Conservation (phyloP, 495 filamentous ascomycete genomes). For the Penicillium malachiteum region DNA sequence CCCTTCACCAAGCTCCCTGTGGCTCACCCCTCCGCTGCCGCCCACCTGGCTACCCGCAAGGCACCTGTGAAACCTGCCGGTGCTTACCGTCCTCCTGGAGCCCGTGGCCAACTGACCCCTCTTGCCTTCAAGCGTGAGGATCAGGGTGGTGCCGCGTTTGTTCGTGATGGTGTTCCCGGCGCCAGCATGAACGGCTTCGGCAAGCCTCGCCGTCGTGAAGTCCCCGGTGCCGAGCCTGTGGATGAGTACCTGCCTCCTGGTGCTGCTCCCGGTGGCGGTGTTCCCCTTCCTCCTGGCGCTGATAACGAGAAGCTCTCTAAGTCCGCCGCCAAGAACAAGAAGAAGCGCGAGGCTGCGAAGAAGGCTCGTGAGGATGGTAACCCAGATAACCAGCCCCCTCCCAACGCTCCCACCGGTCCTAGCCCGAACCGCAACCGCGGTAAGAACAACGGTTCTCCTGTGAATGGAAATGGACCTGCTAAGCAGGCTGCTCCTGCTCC, state of each 20-base stretch:
- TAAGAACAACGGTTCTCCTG: constrained; percentile 39
- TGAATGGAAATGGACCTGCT: constrained; percentile 18
- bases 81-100: constrained; percentile 95
- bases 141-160: constrained; percentile 87
- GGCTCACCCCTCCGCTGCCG: constrained; percentile 80
- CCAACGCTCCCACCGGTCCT: constrained; percentile 64
- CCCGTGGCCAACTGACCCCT: constrained; percentile 82
- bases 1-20: constrained; percentile 73
- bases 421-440: constrained; percentile 35
- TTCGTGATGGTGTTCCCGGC: constrained; percentile 71
- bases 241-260: constrained; percentile 63
- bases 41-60: constrained; percentile 81
- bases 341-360: constrained; percentile 90
- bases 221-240: constrained; percentile 74
- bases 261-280: constrained; percentile 69
- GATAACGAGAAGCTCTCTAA: constrained; percentile 74
- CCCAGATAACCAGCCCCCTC: constrained; percentile 40
- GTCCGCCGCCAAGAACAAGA: constrained; percentile 94
- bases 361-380: constrained; percentile 78
- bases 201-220: constrained; percentile 62
- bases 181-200: constrained; percentile 77
- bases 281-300: constrained; percentile 53
- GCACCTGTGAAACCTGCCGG: constrained; percentile 92
- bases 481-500: constrained; percentile 17
- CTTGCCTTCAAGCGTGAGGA: constrained; percentile 97